Evolutionary conservation across 768 basidiomycete genomes (phyloP).

Genomic region (Auricularia cornea): DNA sequence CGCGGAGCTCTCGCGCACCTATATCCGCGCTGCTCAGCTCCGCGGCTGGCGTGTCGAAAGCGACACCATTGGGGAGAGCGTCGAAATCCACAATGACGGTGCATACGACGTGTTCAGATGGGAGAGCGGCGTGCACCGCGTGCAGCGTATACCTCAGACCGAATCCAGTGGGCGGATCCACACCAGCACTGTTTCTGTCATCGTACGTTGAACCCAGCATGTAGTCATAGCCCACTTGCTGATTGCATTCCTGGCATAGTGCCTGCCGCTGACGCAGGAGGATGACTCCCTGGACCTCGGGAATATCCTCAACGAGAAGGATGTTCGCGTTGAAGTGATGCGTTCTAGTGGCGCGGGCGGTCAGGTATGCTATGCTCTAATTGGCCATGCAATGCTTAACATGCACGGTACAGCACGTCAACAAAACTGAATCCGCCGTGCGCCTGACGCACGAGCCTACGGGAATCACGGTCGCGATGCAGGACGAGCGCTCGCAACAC

Average conservation of each 20-base stretch:
- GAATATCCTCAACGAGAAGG: conserved; percentile 39
- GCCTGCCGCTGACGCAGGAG: conserved; percentile 66
- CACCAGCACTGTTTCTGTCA: conserved; percentile 81
- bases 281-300: conserved; percentile 52
- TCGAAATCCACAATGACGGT: conserved; percentile 71
- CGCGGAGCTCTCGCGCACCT: conserved; percentile 73
- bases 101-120: conserved; percentile 73
- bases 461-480: conserved; percentile 94
- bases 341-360: conserved; percentile 95
- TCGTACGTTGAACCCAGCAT: conserved; percentile 43
- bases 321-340: conserved; percentile 91
- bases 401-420: conserved; percentile 74
- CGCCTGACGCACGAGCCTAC: conserved; percentile 88
- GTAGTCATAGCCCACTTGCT: conserved; percentile 10
- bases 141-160: conserved; percentile 88
- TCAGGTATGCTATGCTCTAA: too few relatives aligned
- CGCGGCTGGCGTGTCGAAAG: conserved; percentile 56
- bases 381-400: too few relatives aligned
- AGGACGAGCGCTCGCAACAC: conserved; percentile 95
- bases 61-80: conserved; percentile 41
- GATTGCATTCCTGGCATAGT: background rate
- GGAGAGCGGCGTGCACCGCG: conserved; percentile 95
- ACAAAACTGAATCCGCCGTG: conserved; percentile 97
- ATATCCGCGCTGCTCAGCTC: conserved; percentile 50
- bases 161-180: conserved; percentile 84